Conservation (phyloP, 208 protist genomes). For the Acanthamoeba triangularis region DNA sequence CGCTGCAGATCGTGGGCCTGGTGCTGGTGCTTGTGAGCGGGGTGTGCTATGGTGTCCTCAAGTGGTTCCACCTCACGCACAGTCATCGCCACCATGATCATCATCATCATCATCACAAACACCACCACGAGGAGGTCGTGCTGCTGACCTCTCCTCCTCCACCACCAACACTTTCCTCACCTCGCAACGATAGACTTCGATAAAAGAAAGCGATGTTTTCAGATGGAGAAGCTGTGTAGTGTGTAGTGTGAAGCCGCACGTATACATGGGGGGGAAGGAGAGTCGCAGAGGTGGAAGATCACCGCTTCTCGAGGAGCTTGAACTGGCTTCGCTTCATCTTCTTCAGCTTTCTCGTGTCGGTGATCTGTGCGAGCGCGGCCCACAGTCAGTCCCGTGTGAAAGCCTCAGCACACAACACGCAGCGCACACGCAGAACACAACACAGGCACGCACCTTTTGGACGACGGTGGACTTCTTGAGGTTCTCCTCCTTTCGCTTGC, state of each 20-base stretch:
- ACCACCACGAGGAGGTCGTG: not conserved
- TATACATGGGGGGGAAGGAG: not conserved
- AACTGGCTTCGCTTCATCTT: constrained; percentile 70
- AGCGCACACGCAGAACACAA: not conserved
- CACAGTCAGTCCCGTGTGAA: not conserved
- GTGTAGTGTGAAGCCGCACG: not conserved
- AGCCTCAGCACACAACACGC: not conserved
- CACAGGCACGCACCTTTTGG: not conserved
- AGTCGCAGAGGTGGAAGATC: not conserved
- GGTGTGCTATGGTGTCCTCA: constrained; percentile 18
- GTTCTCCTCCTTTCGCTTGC: constrained; percentile 62
- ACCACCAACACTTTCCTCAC: not conserved
- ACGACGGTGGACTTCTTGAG: constrained; percentile 58
- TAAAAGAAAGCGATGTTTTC: no score
- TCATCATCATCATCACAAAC: not conserved
- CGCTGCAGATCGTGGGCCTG: not conserved
- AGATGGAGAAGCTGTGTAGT: not conserved
- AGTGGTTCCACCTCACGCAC: constrained; percentile 69
- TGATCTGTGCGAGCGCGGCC: constrained; percentile 1
- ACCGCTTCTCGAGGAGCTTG: constrained; percentile 61
- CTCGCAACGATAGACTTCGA: no score
- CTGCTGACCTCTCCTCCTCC: not conserved
- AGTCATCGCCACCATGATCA: not conserved
- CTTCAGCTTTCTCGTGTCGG: constrained; percentile 56
- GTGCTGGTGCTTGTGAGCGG: constrained; percentile 44